phyloP scores from a whole-genome alignment of 768 basidiomycete genomes.

The Trametes maxima region DNA sequence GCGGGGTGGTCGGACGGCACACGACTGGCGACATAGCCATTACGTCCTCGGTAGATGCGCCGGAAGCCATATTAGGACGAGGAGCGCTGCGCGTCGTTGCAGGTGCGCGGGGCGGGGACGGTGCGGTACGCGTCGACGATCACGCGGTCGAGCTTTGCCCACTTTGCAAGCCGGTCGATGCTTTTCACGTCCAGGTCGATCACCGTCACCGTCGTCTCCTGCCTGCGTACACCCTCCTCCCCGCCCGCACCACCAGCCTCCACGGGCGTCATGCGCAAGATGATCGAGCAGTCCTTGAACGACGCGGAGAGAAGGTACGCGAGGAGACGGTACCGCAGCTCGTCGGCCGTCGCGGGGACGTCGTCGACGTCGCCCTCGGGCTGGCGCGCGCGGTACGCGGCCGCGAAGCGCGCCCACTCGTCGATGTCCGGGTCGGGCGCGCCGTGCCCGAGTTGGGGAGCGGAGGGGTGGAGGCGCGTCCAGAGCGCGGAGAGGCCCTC shows the following conservation, averaged over 20 bases:
- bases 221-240: slow-evolving; percentile 21
- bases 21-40: too few species aligned
- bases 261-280: slow-evolving; percentile 39
- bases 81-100: slow-evolving; percentile 6
- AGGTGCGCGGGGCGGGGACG: slow-evolving; percentile 3
- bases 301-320: slow-evolving; percentile 88
- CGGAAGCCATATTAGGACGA: neutral
- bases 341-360: slow-evolving; percentile 25
- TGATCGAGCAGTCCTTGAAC: slow-evolving; percentile 95
- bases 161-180: slow-evolving; percentile 61
- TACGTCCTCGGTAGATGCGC: too few species aligned
- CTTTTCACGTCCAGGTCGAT: slow-evolving; percentile 90
- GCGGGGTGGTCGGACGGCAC: too few species aligned
- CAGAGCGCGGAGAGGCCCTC: slow-evolving; percentile 62
- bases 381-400: slow-evolving; percentile 46
- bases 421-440: slow-evolving; percentile 54
- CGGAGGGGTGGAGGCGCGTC: slow-evolving; percentile 14
- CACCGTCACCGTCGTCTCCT: slow-evolving; percentile 51
- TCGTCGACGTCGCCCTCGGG: slow-evolving; percentile 36
- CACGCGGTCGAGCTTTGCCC: slow-evolving; percentile 71
- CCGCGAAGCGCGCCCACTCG: slow-evolving; percentile 70
- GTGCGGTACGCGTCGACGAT: slow-evolving; percentile 54
- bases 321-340: slow-evolving; percentile 64
- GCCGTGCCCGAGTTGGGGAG: slow-evolving; percentile 21
- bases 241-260: neutral